Percentiles rank a stretch among this genome's conserved stretches.
Conservation (phyloP, 306 rosid genomes). For the Trifolium pratense region DNA sequence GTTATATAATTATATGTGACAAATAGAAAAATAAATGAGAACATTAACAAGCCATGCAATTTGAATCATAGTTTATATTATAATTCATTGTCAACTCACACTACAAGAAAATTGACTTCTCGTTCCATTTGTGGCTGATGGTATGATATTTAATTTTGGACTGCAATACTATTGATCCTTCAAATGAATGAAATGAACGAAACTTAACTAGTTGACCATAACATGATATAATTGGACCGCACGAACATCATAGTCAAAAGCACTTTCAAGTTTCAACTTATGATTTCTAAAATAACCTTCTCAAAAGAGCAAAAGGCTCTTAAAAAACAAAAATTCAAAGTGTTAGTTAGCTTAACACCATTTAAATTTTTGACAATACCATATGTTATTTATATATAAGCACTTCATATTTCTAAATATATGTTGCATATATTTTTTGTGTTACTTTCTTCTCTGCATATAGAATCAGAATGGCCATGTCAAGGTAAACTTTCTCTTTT, state of each 20-base stretch:
- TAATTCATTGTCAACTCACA: neutral
- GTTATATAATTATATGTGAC: neutral
- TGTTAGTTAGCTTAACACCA: constrained; percentile 4
- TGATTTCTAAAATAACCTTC: constrained; percentile 7
- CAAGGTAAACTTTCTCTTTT: constrained; percentile 39
- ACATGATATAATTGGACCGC: constrained; percentile 43
- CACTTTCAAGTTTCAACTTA: constrained; percentile 19
- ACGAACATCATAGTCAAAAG: constrained; percentile 24
- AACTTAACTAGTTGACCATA: constrained; percentile 15
- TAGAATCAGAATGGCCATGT: constrained; percentile 36
- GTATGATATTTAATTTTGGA: constrained; percentile 18
- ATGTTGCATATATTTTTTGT: neutral
- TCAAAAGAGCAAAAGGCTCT: constrained; percentile 6
- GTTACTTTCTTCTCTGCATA: constrained; percentile 9
- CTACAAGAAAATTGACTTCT: neutral
- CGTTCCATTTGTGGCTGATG: neutral
- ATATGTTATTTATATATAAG: neutral
- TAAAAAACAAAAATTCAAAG: neutral
- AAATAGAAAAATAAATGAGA: neutral
- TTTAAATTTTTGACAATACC: too few species aligned
- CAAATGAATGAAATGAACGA: constrained; percentile 8
- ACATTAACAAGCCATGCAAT: neutral
- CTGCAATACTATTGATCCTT: constrained; percentile 16
- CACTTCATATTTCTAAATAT: constrained; percentile 11
- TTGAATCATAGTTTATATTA: neutral